A percentile compares a stretch with the other conserved stretches of the same genome.
phyloP scores from a whole-genome alignment of 1,284 basidiomycete genomes.

The Ceratobasidium sp. region DNA sequence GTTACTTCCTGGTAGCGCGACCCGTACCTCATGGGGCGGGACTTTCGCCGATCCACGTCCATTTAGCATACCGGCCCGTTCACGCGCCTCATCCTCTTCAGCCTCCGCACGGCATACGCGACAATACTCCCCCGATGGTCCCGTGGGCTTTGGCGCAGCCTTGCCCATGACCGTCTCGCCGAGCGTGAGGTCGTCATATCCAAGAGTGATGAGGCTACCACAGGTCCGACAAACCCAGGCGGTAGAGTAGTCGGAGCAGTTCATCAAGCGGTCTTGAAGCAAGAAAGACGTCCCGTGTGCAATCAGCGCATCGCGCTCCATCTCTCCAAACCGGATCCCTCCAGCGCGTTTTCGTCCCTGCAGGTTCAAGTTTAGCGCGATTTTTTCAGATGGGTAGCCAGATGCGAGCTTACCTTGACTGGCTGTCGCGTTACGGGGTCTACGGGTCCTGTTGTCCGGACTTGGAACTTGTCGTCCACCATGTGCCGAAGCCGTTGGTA shows the following conservation, averaged over 20 bases:
- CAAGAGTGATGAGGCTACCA: slow-evolving; percentile 94
- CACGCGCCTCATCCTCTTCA: slow-evolving; percentile 70
- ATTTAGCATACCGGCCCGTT: slow-evolving; percentile 59
- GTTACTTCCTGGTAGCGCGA: slow-evolving; percentile 74
- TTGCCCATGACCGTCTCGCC: slow-evolving; percentile 63
- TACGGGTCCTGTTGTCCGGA: slow-evolving; percentile 97
- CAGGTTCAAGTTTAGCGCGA: slow-evolving; percentile 10
- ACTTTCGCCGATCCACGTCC: background rate
- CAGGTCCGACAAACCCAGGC: slow-evolving; percentile 98
- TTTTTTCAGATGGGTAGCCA: background rate
- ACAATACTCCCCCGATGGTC: slow-evolving; percentile 89
- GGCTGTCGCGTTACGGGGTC: slow-evolving; percentile 97
- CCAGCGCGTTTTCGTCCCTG: slow-evolving; percentile 98
- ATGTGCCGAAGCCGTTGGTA: slow-evolving; percentile 99
- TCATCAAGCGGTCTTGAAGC: slow-evolving; percentile 98
- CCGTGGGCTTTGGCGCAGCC: slow-evolving; percentile 63
- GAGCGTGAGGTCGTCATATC: slow-evolving; percentile 86
- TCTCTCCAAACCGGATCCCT: slow-evolving; percentile 99
- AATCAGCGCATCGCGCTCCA: slow-evolving; percentile 99
- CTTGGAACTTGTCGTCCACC: slow-evolving; percentile 99
- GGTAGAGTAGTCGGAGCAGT: slow-evolving; percentile 99
- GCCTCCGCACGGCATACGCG: slow-evolving; percentile 84
- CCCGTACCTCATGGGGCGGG: slow-evolving; percentile 63
- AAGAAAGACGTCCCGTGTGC: slow-evolving; percentile 99
- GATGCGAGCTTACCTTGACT: slow-evolving; percentile 78